Percentiles rank a stretch among this genome's conserved stretches.
phyloP scores from a whole-genome alignment of 768 basidiomycete species.

The Pleurotus sapidus region DNA sequence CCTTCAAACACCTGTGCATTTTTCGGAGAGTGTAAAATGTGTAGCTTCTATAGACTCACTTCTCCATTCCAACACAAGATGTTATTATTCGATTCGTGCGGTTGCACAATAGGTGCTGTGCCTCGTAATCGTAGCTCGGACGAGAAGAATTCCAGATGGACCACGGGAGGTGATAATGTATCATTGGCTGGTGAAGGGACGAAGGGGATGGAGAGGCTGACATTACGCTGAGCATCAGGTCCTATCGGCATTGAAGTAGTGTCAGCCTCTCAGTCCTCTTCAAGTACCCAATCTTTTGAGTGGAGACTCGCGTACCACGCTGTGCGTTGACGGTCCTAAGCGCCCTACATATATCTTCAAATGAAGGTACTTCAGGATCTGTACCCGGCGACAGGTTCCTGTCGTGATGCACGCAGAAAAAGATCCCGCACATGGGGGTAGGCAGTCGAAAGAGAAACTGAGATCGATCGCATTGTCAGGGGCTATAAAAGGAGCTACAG shows the following conservation, averaged over 20 bases:
- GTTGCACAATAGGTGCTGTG: slow-evolving; percentile 54
- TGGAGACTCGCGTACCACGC: slow-evolving; percentile 44
- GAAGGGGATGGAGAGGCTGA: slow-evolving; percentile 17
- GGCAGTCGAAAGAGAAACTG: neutral
- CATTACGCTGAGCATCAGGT: slow-evolving; percentile 55
- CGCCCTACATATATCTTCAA: slow-evolving; percentile 23
- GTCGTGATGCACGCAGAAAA: slow-evolving; percentile 39
- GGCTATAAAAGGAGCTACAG: neutral
- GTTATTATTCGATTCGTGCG: slow-evolving; percentile 56
- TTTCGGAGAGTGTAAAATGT: neutral
- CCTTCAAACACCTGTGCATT: slow-evolving; percentile 66
- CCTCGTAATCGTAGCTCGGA: slow-evolving; percentile 80
- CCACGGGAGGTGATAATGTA: neutral
- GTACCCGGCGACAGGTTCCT: slow-evolving; percentile 10
- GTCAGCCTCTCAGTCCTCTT: neutral
- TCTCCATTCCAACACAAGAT: slow-evolving; percentile 88
- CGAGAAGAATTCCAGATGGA: slow-evolving; percentile 57
- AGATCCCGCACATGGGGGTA: slow-evolving; percentile 66
- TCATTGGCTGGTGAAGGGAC: neutral
- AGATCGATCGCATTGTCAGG: neutral
- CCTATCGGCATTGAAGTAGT: slow-evolving; percentile 34
- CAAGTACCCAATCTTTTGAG: neutral
- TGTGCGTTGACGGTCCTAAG: slow-evolving; percentile 50
- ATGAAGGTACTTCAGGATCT: slow-evolving; percentile 16
- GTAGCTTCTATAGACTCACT: slow-evolving; percentile 31